Percentiles rank a stretch among this genome's conserved stretches.
Conservation (phyloP, 1,139 yeast genomes). For the Kodamaea sp. region DNA sequence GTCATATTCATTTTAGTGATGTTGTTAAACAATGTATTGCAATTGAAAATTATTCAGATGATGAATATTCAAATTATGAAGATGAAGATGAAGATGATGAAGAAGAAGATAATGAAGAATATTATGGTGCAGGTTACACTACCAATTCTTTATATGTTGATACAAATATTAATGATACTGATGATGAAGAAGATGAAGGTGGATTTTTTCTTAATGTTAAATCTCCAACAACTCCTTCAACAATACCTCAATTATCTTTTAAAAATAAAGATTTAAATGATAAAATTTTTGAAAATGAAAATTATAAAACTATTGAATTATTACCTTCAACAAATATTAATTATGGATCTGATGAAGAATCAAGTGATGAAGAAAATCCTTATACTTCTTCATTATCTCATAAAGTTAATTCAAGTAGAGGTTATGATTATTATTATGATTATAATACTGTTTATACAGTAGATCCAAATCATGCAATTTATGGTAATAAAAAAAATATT, state of each 20-base stretch:
- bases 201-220: slow-evolving; percentile 63
- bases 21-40: slow-evolving; percentile 92
- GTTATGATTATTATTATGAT: slow-evolving; percentile 82
- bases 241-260: slow-evolving; percentile 14
- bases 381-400: slow-evolving; percentile 66
- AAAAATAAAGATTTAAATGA: slow-evolving; percentile 12
- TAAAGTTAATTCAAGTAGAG: slow-evolving; percentile 59
- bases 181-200: slow-evolving; percentile 60
- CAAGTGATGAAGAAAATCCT: slow-evolving; percentile 53
- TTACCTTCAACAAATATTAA: slow-evolving; percentile 82
- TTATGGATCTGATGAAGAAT: slow-evolving; percentile 72
- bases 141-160: slow-evolving; percentile 4
- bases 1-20: slow-evolving; percentile 88
- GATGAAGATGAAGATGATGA: slow-evolving; percentile 19
- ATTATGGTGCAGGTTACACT: slow-evolving; percentile 7
- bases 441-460: slow-evolving; percentile 77
- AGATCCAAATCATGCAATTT: slow-evolving; percentile 48
- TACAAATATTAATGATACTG: slow-evolving; percentile 37
- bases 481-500: slow-evolving; percentile 22
- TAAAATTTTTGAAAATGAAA: too few species aligned
- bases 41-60: slow-evolving; percentile 41
- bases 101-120: slow-evolving; percentile 18
- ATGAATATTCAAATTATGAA: slow-evolving; percentile 26
- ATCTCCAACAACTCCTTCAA: slow-evolving; percentile 34
- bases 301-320: slow-evolving; percentile 58